These are phyloP conservation scores for Penicillium psychrofluorescens DNA, from an alignment of 495 filamentous ascomycete species.

Conservation along the genomic window DNA sequence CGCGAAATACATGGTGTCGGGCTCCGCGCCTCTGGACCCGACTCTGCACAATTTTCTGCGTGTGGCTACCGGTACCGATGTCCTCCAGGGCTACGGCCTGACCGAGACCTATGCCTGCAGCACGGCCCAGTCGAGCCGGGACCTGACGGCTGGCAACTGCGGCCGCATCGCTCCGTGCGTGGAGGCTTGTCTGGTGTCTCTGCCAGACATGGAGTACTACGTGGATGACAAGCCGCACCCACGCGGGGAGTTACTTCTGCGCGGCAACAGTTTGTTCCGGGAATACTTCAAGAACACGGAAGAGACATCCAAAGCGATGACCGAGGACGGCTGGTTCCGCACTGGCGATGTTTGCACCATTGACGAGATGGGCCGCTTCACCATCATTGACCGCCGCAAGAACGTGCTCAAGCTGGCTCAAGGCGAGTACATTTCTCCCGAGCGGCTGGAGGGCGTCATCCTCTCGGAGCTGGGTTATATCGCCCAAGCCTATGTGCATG, in stretches of 20 bases:
- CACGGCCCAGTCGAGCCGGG: slow-evolving; percentile 58
- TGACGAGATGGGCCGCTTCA: slow-evolving; percentile 79
- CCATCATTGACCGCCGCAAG: slow-evolving; percentile 94
- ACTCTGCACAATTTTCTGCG: slow-evolving; percentile 83
- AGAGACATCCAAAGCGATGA: slow-evolving; percentile 76
- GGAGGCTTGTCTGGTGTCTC: slow-evolving; percentile 78
- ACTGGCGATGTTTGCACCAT: slow-evolving; percentile 86
- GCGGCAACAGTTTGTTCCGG: slow-evolving; percentile 68
- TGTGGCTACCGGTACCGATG: slow-evolving; percentile 68
- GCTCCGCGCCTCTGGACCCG: slow-evolving; percentile 87
- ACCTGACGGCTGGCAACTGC: slow-evolving; percentile 75
- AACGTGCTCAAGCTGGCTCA: slow-evolving; percentile 97
- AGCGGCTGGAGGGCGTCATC: slow-evolving; percentile 92
- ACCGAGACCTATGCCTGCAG: slow-evolving; percentile 88
- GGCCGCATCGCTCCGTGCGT: slow-evolving; percentile 57
- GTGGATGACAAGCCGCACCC: slow-evolving; percentile 87
- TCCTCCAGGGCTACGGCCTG: slow-evolving; percentile 87
- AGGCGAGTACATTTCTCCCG: slow-evolving; percentile 96
- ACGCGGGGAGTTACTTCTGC: slow-evolving; percentile 82
- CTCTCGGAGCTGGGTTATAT: slow-evolving; percentile 72
- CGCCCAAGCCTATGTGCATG: slow-evolving; percentile 80
- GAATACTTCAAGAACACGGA: slow-evolving; percentile 86
- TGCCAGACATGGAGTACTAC: slow-evolving; percentile 94
- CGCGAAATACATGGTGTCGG: slow-evolving; percentile 68
- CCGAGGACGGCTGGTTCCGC: slow-evolving; percentile 91